Conservation (phyloP, 805 yeast genomes). For the Saturnispora kantuleensis region DNA sequence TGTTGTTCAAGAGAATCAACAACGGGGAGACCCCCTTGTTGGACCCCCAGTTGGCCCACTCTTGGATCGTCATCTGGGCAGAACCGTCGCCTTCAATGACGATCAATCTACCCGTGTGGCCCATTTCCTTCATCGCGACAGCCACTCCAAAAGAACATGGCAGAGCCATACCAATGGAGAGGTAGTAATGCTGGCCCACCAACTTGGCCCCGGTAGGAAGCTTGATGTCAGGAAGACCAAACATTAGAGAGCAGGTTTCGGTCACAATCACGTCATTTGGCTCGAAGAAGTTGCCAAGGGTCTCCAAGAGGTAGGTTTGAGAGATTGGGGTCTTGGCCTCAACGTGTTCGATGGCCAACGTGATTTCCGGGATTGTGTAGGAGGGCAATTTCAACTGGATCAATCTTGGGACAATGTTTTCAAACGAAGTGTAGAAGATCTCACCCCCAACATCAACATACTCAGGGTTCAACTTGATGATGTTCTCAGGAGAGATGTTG, state of each 20-base stretch:
- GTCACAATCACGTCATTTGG: slow-evolving; percentile 64
- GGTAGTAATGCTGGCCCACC: slow-evolving; percentile 64
- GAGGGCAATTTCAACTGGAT: slow-evolving; percentile 16
- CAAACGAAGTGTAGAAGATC: slow-evolving; percentile 35
- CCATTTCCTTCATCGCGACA: slow-evolving; percentile 54
- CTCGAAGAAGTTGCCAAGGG: slow-evolving; percentile 26
- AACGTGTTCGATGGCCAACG: slow-evolving; percentile 14
- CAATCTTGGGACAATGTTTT: slow-evolving; percentile 37
- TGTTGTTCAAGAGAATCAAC: slow-evolving; percentile 68
- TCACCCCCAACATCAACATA: slow-evolving; percentile 38
- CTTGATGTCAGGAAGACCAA: slow-evolving; percentile 58
- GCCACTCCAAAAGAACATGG: slow-evolving; percentile 83
- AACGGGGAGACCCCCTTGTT: slow-evolving; percentile 59
- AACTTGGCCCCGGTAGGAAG: slow-evolving; percentile 45
- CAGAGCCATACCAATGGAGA: slow-evolving; percentile 82
- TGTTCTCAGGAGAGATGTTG: slow-evolving; percentile 31
- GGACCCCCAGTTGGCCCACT: slow-evolving; percentile 27
- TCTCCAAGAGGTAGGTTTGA: slow-evolving; percentile 35
- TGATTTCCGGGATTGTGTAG: slow-evolving; percentile 9
- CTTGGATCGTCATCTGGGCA: slow-evolving; percentile 91
- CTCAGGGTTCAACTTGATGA: slow-evolving; percentile 44
- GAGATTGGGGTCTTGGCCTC: slow-evolving; percentile 31
- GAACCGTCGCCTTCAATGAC: slow-evolving; percentile 88
- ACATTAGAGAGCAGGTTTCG: slow-evolving; percentile 80
- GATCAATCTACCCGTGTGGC: slow-evolving; percentile 40